Evolutionary conservation across 805 yeast species (phyloP).

Genomic region (Allodekkera sacchari): DNA sequence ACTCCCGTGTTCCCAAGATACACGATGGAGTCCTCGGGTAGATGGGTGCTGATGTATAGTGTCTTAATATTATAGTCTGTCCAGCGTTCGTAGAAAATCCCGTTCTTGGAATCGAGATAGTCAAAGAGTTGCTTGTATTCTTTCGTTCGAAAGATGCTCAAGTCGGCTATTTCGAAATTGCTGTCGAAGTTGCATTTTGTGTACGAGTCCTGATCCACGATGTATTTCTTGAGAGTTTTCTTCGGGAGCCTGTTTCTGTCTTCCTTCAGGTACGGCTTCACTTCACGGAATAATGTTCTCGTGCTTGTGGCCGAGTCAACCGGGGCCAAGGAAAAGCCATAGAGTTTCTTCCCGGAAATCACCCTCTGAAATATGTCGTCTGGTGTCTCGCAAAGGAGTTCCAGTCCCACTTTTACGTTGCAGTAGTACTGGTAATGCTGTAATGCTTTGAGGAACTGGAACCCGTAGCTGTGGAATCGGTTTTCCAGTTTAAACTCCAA

Average conservation of each 20-base stretch:
- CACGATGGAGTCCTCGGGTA: constrained; percentile 40
- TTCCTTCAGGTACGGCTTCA: no score
- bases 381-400: constrained; percentile 45
- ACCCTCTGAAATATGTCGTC: constrained; percentile 43
- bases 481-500: constrained; percentile 42
- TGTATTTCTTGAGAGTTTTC: no score
- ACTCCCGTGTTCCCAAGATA: constrained; percentile 36
- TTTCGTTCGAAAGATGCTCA: constrained; percentile 40
- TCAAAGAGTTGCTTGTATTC: constrained; percentile 39
- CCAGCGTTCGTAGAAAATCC: constrained; percentile 54
- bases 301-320: constrained; percentile 15
- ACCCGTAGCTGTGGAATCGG: constrained; percentile 42
- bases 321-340: constrained; percentile 33
- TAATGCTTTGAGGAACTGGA: constrained; percentile 37
- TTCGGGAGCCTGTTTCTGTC: no score
- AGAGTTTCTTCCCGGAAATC: constrained; percentile 30
- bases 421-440: constrained; percentile 44
- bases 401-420: constrained; percentile 50
- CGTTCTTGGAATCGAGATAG: constrained; percentile 38
- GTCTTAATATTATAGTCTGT: constrained; percentile 45
- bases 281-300: constrained; percentile 34
- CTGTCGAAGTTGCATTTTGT: constrained; percentile 50
- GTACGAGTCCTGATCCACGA: constrained; percentile 4
- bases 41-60: constrained; percentile 26
- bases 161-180: constrained; percentile 47